Percentiles rank a stretch among this genome's conserved stretches.
phyloP scores from a whole-genome alignment of 108 stramenopile species.

The Aurantiochytrium sp. region DNA sequence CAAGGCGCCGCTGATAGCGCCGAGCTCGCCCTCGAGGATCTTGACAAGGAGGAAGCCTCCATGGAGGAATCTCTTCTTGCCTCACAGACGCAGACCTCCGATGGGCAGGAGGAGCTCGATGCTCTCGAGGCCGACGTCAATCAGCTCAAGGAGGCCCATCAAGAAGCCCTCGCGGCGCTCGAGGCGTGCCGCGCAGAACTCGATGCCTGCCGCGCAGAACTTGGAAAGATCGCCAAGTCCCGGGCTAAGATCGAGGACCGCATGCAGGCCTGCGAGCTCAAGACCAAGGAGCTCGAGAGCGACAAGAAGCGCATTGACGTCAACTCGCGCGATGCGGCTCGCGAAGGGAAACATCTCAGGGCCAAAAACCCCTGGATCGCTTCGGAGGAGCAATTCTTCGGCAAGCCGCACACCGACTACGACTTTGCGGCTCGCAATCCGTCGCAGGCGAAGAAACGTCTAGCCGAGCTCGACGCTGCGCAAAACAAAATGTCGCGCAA shows the following conservation, averaged over 20 bases:
- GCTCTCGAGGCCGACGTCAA: background rate
- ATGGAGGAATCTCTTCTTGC: slow-evolving; percentile 67
- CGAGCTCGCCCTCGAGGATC: slow-evolving; percentile 56
- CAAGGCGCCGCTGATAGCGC: slow-evolving; percentile 55
- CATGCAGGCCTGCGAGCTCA: slow-evolving; percentile 63
- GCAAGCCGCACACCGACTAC: slow-evolving; percentile 84
- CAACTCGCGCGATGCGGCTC: slow-evolving; percentile 38
- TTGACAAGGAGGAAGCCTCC: slow-evolving; percentile 51
- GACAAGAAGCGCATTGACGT: slow-evolving; percentile 61
- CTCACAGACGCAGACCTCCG: slow-evolving; percentile 41
- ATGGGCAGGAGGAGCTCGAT: background rate
- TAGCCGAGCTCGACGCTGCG: slow-evolving; percentile 65
- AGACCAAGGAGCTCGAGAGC: slow-evolving; percentile 74
- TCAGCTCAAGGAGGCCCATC: background rate
- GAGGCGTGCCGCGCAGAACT: slow-evolving; percentile 65
- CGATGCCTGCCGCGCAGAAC: slow-evolving; percentile 57
- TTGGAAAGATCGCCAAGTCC: slow-evolving; percentile 51
- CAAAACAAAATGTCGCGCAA: slow-evolving; percentile 76
- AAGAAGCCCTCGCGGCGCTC: slow-evolving; percentile 2
- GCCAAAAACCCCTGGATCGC: slow-evolving; percentile 88
- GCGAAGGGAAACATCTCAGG: slow-evolving; percentile 30
- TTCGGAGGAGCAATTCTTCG: slow-evolving; percentile 79
- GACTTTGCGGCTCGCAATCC: slow-evolving; percentile 75
- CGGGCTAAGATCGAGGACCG: slow-evolving; percentile 52
- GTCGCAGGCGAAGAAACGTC: slow-evolving; percentile 52